phyloP scores from a whole-genome alignment of 805 yeast species.

The Candida stauntonica region DNA sequence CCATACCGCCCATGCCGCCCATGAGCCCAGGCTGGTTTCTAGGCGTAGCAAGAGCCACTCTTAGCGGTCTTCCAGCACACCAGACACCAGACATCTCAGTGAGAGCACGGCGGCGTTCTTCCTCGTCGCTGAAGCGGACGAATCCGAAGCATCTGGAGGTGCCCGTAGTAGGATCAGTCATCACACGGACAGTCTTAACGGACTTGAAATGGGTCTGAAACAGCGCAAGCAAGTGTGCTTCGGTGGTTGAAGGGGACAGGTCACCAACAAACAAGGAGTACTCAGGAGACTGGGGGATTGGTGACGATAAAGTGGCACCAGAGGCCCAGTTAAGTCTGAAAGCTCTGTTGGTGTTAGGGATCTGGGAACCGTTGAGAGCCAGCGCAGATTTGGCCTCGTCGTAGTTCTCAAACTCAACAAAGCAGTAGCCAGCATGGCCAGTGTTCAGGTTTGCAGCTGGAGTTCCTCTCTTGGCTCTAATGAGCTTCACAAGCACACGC shows the following conservation, averaged over 20 bases:
- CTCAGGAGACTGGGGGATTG: slow-evolving; percentile 70
- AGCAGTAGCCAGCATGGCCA: slow-evolving; percentile 65
- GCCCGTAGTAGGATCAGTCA: slow-evolving; percentile 81
- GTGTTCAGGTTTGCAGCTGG: slow-evolving; percentile 32
- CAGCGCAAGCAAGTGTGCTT: slow-evolving; percentile 68
- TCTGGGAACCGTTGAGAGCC: slow-evolving; percentile 56
- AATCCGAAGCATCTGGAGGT: slow-evolving; percentile 78
- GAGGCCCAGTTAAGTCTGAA: slow-evolving; percentile 82
- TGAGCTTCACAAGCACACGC: slow-evolving; percentile 61
- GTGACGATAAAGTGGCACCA: slow-evolving; percentile 71
- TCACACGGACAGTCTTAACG: slow-evolving; percentile 75
- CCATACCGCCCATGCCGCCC: neutral
- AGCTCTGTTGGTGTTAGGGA: slow-evolving; percentile 59
- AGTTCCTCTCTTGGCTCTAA: slow-evolving; percentile 44
- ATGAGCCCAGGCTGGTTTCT: slow-evolving; percentile 35
- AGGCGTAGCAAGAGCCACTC: slow-evolving; percentile 80
- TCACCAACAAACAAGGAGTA: slow-evolving; percentile 81
- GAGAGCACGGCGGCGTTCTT: slow-evolving; percentile 63
- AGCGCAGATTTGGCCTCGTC: slow-evolving; percentile 69
- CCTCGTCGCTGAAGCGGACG: slow-evolving; percentile 68
- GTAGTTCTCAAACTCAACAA: slow-evolving; percentile 65
- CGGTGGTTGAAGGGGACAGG: slow-evolving; percentile 71
- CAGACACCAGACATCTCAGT: slow-evolving; percentile 74
- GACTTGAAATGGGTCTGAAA: slow-evolving; percentile 64
- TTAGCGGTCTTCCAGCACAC: slow-evolving; percentile 72